Base-by-base conservation (phyloP, 2,329 filamentous ascomycete species). In the Nigrospora oryzae region DNA sequence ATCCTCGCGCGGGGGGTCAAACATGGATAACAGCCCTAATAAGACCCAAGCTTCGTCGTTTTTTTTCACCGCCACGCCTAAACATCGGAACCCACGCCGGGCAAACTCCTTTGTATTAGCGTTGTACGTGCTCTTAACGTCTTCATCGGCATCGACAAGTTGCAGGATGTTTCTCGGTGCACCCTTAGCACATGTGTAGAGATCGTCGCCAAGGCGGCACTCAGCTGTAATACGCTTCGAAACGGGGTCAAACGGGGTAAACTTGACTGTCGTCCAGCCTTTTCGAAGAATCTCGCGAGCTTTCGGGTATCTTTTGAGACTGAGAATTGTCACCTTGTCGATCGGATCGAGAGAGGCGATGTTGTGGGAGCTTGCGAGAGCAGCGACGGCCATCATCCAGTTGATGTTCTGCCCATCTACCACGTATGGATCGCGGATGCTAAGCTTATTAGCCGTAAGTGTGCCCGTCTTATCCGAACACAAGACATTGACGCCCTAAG, bases 401-500 rank as follows among this genome's bases (percentile, higher is more conserved):
- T 85, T 84, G 66, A 84, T 77, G 65, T 85, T 81, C 59, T 84
- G 77, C 60, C 81, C 82, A 63, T 85, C 82, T 55, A 81, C 78
- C 52, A 84, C 80, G 67, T 83, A 86, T 42, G 82, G 82, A 64
- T 85, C 82, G 64, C 82, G 80, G 60, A 85, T 84, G 55, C 77
- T 81, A 42, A 86, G 73, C 68, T 85, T 81, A 63, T 83, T 83
- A 56, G 79, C 79, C 52, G 79, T 82, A 58, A 86, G 74, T 42
- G 81, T 86, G 74, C 82, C 82, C 44, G 82, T 86, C 77, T 86
- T 86, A 69, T 85, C 81, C 60, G 82, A 86, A 74, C 81, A 86
- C 50, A 86, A 79, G 59, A 86, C 77, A 58, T 86, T 81, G 54
- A 86, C 81, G 81, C 81, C 78, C 19, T 23, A 23, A 23, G 19